These are phyloP conservation scores for Suillus luteus DNA, from an alignment of 768 basidiomycete genomes.

Conservation along the genomic window DNA sequence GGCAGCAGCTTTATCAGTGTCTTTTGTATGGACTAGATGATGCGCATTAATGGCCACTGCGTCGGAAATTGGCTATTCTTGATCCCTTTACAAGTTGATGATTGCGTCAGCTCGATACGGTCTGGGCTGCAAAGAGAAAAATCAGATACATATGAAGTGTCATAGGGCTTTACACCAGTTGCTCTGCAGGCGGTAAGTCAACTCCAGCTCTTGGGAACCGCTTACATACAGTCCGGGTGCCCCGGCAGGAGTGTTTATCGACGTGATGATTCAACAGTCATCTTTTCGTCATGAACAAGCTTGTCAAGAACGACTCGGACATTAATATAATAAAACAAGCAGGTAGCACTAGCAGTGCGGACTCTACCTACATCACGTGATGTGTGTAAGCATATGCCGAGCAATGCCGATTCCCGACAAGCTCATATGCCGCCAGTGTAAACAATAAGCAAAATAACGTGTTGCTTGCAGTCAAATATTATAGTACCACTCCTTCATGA, in stretches of 20 bases:
- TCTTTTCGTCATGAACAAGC: not conserved
- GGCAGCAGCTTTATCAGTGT: conserved; percentile 11
- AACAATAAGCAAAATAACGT: no score
- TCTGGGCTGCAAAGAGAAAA: not conserved
- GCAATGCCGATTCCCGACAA: no score
- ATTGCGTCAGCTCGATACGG: not conserved
- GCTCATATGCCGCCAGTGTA: no score
- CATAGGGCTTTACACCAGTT: not conserved
- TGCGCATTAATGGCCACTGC: no score
- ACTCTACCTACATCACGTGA: no score
- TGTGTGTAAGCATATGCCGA: no score
- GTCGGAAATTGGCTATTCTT: conserved; percentile 8
- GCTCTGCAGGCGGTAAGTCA: not conserved
- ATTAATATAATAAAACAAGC: no score
- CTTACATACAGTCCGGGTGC: not conserved
- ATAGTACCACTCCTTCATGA: no score
- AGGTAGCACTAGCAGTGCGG: no score
- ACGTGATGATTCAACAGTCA: not conserved
- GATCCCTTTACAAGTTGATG: not conserved
- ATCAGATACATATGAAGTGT: not conserved
- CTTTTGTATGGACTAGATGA: conserved; percentile 12
- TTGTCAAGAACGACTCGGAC: not conserved
- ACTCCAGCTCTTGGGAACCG: not conserved
- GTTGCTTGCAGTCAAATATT: no score
- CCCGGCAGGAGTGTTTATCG: not conserved